These are phyloP conservation scores for Zopfia rhizophila DNA, from an alignment of 2,329 filamentous ascomycete species.

Conservation along the genomic window DNA sequence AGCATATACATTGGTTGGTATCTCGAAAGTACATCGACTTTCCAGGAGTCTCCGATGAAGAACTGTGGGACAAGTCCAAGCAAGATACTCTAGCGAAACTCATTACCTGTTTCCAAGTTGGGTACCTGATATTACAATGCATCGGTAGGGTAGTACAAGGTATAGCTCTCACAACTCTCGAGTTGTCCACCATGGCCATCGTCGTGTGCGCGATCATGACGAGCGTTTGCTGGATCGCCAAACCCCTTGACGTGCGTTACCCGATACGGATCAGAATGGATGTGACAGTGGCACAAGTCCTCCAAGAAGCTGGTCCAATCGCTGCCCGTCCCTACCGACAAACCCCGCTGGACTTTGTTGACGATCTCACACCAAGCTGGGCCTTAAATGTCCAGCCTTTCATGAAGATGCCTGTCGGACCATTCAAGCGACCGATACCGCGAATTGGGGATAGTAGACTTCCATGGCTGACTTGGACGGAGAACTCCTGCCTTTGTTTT, in stretches of 20 bases:
- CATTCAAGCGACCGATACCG: constrained; percentile 25
- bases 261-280: constrained; percentile 29
- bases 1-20: constrained; percentile 24
- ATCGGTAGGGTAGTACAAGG: constrained; percentile 30
- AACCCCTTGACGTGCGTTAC: constrained; percentile 50
- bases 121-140: constrained; percentile 19
- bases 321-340: constrained; percentile 3
- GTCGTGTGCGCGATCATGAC: constrained; percentile 48
- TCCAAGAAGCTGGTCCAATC: constrained; percentile 4
- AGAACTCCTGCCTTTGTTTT: constrained; percentile 22
- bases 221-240: constrained; percentile 51
- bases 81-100: constrained; percentile 20
- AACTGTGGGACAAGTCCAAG: constrained; percentile 25
- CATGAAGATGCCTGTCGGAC: constrained; percentile 29
- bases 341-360: constrained; percentile 25
- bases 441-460: constrained; percentile 28
- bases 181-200: constrained; percentile 51
- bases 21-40: constrained; percentile 18
- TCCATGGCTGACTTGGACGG: constrained; percentile 26
- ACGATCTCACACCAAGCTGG: constrained; percentile 24
- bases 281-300: no score
- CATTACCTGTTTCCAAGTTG: constrained; percentile 19
- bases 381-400: constrained; percentile 30
- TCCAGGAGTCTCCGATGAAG: constrained; percentile 37
- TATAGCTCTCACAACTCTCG: constrained; percentile 48